Evolutionary conservation across 208 protist genomes (phyloP).

Genomic region (Leishmania guyanensis): DNA sequence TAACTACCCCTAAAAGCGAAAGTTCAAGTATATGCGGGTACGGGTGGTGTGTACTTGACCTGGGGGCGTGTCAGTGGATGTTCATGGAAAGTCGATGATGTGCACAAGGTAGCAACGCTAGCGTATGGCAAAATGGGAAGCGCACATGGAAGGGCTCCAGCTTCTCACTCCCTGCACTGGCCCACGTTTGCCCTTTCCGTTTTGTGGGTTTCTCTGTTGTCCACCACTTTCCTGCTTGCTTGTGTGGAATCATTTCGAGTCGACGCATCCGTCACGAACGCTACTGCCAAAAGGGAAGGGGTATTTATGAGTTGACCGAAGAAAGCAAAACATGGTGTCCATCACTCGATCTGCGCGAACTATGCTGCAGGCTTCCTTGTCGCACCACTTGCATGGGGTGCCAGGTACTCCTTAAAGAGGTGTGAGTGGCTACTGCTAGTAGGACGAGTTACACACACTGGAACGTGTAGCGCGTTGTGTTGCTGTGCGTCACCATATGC

Average conservation of each 20-base stretch:
- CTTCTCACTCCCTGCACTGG: neutral
- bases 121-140: too few relatives aligned
- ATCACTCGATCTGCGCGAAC: neutral
- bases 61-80: neutral
- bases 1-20: neutral
- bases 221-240: neutral
- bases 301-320: neutral
- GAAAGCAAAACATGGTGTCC: neutral
- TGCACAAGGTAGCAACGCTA: neutral
- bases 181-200: neutral
- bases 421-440: neutral
- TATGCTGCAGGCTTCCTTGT: neutral
- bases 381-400: neutral
- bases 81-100: neutral
- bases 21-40: neutral
- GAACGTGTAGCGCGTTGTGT: neutral
- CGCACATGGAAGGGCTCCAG: neutral
- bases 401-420: neutral
- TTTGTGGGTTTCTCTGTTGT: neutral
- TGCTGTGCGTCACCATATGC: neutral
- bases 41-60: neutral
- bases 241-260: neutral
- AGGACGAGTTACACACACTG: neutral
- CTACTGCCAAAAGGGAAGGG: neutral
- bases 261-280: neutral